These are phyloP conservation scores for Alliaria petiolata DNA, from an alignment of 345 rosid genomes.

Conservation along the genomic window DNA sequence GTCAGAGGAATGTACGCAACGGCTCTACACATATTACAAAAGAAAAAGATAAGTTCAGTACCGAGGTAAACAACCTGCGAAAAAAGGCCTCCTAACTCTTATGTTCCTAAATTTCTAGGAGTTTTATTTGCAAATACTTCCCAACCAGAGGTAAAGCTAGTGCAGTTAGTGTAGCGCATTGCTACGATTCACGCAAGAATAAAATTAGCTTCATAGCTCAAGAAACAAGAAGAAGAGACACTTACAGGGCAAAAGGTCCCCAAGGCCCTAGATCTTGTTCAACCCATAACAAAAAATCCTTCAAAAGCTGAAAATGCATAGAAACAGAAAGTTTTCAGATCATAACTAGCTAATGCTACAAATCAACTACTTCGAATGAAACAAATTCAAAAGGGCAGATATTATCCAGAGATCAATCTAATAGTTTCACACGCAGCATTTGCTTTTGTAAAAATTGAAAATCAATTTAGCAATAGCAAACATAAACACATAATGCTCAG, in stretches of 20 bases:
- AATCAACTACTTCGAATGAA: background rate
- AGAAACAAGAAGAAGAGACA: slow-evolving; percentile 20
- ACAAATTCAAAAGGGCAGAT: background rate
- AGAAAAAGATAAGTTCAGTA: slow-evolving; percentile 11
- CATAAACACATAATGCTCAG: background rate
- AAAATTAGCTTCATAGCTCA: no score
- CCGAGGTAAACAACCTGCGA: background rate
- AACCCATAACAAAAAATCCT: slow-evolving; percentile 95
- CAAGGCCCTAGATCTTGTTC: slow-evolving; percentile 90
- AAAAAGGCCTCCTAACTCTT: background rate
- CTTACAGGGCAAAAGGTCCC: slow-evolving; percentile 98
- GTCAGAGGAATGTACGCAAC: slow-evolving; percentile 94
- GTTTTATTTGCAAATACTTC: background rate
- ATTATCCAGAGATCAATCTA: background rate
- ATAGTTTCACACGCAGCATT: background rate
- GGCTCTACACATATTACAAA: slow-evolving; percentile 53
- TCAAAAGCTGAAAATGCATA: slow-evolving; percentile 61
- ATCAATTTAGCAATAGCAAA: background rate
- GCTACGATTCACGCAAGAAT: background rate
- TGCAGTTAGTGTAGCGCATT: background rate
- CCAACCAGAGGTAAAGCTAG: background rate
- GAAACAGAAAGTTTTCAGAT: slow-evolving; percentile 10
- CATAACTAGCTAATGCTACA: no score
- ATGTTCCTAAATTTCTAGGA: background rate
- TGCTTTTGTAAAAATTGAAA: background rate